These are phyloP conservation scores for Leccinellum rugosiceps DNA, from an alignment of 768 basidiomycete species.

Conservation along the genomic window DNA sequence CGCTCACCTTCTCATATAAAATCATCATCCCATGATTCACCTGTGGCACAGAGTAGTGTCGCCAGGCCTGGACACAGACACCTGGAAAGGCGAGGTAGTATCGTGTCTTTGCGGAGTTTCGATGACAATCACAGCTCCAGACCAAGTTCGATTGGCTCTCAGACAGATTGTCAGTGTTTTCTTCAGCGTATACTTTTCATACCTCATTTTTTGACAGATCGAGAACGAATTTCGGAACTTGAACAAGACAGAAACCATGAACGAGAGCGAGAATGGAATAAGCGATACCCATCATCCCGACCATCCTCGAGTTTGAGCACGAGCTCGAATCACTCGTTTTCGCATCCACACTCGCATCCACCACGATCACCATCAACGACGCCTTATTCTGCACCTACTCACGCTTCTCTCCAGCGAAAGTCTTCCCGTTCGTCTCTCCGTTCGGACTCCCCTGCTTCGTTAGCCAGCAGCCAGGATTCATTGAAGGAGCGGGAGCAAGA, in stretches of 20 bases:
- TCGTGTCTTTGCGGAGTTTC: conserved; percentile 40
- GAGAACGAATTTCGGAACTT: conserved; percentile 40
- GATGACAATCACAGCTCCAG: conserved; percentile 41
- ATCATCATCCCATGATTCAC: conserved; percentile 17
- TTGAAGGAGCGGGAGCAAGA: conserved; percentile 31
- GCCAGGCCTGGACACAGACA: conserved; percentile 6
- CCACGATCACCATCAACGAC: conserved; percentile 40
- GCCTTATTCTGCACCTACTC: conserved; percentile 34
- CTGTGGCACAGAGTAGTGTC: conserved; percentile 6
- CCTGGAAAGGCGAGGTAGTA: conserved; percentile 34
- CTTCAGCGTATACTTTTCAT: neutral
- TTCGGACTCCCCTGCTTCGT: conserved; percentile 43
- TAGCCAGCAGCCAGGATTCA: conserved; percentile 34
- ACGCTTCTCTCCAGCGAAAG: conserved; percentile 31
- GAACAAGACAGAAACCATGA: conserved; percentile 45
- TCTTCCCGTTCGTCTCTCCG: conserved; percentile 34
- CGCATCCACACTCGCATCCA: conserved; percentile 35
- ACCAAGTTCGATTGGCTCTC: conserved; percentile 46
- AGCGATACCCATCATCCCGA: conserved; percentile 37
- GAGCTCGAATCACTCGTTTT: conserved; percentile 34
- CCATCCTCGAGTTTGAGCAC: conserved; percentile 43
- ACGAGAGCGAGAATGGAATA: conserved; percentile 57
- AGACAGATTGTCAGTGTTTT: conserved; percentile 47
- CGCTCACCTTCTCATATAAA: conserved; percentile 24
- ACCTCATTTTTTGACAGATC: conserved; percentile 34